Percentiles rank a stretch among this genome's conserved stretches.
Conservation (phyloP, 345 rosid species). For the Dimocarpus longan region DNA sequence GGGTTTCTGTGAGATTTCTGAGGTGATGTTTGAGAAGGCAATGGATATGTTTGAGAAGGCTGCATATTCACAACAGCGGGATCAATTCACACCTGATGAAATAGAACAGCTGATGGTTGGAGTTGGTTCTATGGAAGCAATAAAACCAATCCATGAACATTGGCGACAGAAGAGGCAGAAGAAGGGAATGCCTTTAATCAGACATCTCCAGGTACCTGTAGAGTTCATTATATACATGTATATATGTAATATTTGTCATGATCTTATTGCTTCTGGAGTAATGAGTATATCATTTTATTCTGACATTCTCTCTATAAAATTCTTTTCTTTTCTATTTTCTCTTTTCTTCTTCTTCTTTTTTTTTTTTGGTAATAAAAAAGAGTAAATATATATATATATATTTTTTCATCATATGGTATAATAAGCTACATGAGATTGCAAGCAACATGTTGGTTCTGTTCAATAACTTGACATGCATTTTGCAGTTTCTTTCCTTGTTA, state of each 20-base stretch:
- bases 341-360: too few species aligned
- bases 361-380: too few species aligned
- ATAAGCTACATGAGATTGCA: not conserved
- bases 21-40: constrained; percentile 74
- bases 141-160: constrained; percentile 55
- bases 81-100: constrained; percentile 67
- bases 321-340: too few species aligned
- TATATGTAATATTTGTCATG: not conserved
- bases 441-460: not conserved
- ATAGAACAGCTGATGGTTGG: constrained; percentile 65
- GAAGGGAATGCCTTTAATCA: constrained; percentile 83
- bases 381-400: too few species aligned
- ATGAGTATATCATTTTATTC: too few species aligned
- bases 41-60: constrained; percentile 90
- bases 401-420: not conserved
- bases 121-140: constrained; percentile 51
- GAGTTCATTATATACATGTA: not conserved
- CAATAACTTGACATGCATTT: not conserved
- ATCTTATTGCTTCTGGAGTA: too few species aligned
- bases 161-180: constrained; percentile 84
- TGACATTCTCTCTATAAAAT: too few species aligned
- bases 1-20: constrained; percentile 45
- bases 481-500: not conserved
- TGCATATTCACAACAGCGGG: constrained; percentile 68
- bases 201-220: constrained; percentile 87